These are phyloP conservation scores for Jamesozyma spencerorum DNA, from an alignment of 805 yeast genomes.

Conservation along the genomic window DNA sequence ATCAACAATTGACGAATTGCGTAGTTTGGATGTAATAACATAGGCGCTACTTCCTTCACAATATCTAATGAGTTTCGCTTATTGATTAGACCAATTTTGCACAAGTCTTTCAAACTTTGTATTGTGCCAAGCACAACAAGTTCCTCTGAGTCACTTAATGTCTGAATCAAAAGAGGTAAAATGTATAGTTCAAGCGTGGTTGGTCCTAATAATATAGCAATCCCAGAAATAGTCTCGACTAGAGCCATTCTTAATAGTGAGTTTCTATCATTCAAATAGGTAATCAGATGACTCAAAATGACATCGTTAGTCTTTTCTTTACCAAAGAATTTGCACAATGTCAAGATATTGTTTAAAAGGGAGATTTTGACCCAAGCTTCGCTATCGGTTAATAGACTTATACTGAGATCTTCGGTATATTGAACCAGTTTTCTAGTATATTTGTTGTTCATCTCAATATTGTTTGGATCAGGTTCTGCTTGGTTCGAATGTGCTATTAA, in stretches of 20 bases:
- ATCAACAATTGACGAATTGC: conserved; percentile 71
- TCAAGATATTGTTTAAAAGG: conserved; percentile 59
- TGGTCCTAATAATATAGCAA: conserved; percentile 75
- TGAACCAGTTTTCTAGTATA: conserved; percentile 19
- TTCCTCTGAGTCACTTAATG: conserved; percentile 77
- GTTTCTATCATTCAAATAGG: conserved; percentile 77
- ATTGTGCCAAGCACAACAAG: conserved; percentile 66
- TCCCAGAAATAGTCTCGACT: conserved; percentile 58
- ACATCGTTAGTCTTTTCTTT: conserved; percentile 82
- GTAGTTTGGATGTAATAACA: conserved; percentile 77
- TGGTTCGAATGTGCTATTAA: conserved; percentile 19
- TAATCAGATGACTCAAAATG: conserved; percentile 80
- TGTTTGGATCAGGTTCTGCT: neutral
- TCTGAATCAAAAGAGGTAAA: conserved; percentile 74
- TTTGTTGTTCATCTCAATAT: conserved; percentile 11
- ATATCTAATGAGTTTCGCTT: conserved; percentile 47
- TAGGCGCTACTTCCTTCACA: conserved; percentile 40
- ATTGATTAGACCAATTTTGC: conserved; percentile 47
- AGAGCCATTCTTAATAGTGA: conserved; percentile 59
- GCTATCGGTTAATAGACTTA: conserved; percentile 59
- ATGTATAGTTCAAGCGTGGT: conserved; percentile 80
- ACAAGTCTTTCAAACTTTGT: conserved; percentile 45
- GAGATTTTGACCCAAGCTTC: conserved; percentile 60
- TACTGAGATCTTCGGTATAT: conserved; percentile 55
- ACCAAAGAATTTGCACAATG: conserved; percentile 75